Percentiles rank a stretch among this genome's conserved stretches.
Conservation (phyloP, 495 filamentous ascomycete species). For the Penicillium herquei region DNA sequence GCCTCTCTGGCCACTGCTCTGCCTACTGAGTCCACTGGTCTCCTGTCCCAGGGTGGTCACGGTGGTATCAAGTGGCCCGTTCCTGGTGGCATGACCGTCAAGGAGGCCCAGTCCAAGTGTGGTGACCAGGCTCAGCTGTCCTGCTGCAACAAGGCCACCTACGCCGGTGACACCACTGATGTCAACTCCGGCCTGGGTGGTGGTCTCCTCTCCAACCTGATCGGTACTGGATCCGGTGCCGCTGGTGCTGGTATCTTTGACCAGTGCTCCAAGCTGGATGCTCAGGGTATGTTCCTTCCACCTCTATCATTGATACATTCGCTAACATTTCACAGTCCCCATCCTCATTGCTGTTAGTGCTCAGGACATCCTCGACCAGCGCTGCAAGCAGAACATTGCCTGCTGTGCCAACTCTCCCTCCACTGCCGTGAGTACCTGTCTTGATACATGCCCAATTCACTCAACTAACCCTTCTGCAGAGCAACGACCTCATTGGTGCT, state of each 20-base stretch:
- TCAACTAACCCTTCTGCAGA: conserved; percentile 8
- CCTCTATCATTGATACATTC: neutral
- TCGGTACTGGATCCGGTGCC: conserved; percentile 35
- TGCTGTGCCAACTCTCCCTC: conserved; percentile 46
- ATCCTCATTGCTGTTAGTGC: conserved; percentile 31
- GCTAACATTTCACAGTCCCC: conserved; percentile 28
- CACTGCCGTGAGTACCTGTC: conserved; percentile 31
- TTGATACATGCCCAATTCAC: neutral
- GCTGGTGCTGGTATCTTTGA: conserved; percentile 33
- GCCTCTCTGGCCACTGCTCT: conserved; percentile 16
- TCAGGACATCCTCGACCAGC: conserved; percentile 43
- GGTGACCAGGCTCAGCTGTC: conserved; percentile 49
- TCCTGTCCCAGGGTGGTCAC: conserved; percentile 7
- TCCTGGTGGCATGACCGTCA: conserved; percentile 41
- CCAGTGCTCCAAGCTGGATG: conserved; percentile 41
- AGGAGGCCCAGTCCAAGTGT: conserved; percentile 48
- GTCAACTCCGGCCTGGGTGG: conserved; percentile 28
- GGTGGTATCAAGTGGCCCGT: conserved; percentile 17
- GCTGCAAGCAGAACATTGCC: conserved; percentile 54
- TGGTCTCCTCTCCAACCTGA: conserved; percentile 26
- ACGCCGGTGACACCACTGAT: conserved; percentile 42
- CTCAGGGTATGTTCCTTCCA: conserved; percentile 13
- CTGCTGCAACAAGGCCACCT: conserved; percentile 47
- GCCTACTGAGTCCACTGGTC: conserved; percentile 6
- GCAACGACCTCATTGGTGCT: conserved; percentile 41